Base-by-base conservation (phyloP, 805 yeast species). In the Schizosaccharomyces cryophilus region DNA sequence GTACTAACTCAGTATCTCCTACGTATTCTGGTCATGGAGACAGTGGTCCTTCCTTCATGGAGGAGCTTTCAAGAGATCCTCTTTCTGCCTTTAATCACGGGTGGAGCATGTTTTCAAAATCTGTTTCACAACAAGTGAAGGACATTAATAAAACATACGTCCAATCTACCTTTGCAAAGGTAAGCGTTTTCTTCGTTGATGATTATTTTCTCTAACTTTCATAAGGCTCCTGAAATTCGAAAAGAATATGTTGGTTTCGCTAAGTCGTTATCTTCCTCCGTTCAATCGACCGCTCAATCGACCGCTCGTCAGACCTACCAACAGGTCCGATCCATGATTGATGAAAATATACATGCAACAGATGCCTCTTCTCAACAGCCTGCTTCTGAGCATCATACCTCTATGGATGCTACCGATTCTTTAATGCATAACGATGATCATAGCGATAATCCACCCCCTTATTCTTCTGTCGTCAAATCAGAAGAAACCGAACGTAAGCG, bases 71-170 rank as follows among this genome's bases (percentile, higher is more conserved):
- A 59, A 79, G 80, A 1, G 97, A 93, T 69, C 97, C 98, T 5
- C 66, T 89, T 61, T 95, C 95, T n/a, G 84, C 96, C 0, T 77
- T 93, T 61, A 71, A 86, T 48, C 87, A 83, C 72, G 97, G 98
- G 26, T 93, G 97, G 96, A 89, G 95, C 30, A 73, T 93, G 64
- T 87, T 93, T 68, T 83, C 95, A 11, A 76, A 82, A n/a, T 81
- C 94, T 0, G 87, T 93, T 31, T 78, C 85, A 55, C 84, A 87
- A 72, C 84, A 94, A 0, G 83, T 87, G 9, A 80, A 77, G 64
- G 95, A 87, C 65, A 95, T 93, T 48, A 85, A 84, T 66, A 95
- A 89, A 67, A 73, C 82, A 7, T 95, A 88, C 60, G 88, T 93
- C 65, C 87, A 86, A 69, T 98, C 98, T n/a, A 81, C 93, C 58